These are phyloP conservation scores for Selenicereus undatus DNA, from an alignment of 148 eudicot species.

Conservation along the genomic window DNA sequence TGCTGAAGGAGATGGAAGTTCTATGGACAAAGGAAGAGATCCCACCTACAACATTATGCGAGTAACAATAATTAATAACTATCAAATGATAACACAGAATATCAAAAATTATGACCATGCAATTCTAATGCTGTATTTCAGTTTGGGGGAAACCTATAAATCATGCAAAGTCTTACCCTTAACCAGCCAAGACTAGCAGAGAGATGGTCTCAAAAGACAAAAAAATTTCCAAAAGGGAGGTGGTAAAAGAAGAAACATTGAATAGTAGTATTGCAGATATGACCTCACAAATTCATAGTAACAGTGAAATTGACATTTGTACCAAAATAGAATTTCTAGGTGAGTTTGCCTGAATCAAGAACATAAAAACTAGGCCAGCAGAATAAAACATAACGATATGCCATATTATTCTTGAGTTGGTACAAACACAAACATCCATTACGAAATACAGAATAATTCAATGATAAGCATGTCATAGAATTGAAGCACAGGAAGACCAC, in stretches of 20 bases:
- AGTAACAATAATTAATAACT: slow-evolving; percentile 8
- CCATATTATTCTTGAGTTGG: not conserved
- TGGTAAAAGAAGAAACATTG: not conserved
- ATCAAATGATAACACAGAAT: not conserved
- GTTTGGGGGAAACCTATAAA: not conserved
- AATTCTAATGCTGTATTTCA: not conserved
- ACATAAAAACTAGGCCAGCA: not conserved
- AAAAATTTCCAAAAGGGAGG: not conserved
- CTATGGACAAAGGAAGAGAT: slow-evolving; percentile 47
- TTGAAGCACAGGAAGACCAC: slow-evolving; percentile 2
- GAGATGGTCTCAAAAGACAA: not conserved
- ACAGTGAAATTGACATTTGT: not conserved
- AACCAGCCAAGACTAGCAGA: not conserved
- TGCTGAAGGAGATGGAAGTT: slow-evolving; percentile 53
- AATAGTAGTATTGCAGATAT: not conserved
- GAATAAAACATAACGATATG: not conserved
- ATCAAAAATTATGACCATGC: not conserved
- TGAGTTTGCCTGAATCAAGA: not conserved
- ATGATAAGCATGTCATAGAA: slow-evolving; percentile 3
- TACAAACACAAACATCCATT: not conserved
- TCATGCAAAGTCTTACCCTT: not conserved
- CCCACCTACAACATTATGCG: slow-evolving; percentile 37
- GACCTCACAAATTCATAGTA: not conserved
- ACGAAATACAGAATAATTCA: not conserved
- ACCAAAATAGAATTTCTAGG: not conserved